Conservation (phyloP, 2,329 filamentous ascomycete species). For the Neofusicoccum ribis region DNA sequence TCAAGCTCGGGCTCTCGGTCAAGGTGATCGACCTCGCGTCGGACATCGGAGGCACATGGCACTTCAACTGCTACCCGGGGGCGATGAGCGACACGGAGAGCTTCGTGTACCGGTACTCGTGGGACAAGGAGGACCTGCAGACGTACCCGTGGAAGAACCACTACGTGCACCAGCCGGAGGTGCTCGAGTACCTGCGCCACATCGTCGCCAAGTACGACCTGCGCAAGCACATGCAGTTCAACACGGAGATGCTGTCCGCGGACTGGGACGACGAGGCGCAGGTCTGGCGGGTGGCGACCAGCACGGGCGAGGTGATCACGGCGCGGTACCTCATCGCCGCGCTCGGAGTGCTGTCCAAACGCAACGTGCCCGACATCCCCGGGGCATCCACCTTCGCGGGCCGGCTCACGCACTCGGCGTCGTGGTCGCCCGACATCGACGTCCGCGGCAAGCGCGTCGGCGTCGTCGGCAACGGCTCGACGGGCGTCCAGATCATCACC, state of each 20-base stretch:
- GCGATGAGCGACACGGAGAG: conserved; percentile 21
- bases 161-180: conserved; percentile 38
- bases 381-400: conserved; percentile 33
- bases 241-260: conserved; percentile 38
- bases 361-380: conserved; percentile 37
- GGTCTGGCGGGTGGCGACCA: conserved; percentile 34
- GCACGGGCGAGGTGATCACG: conserved; percentile 25
- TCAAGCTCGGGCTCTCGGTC: conserved; percentile 27
- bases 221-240: conserved; percentile 42
- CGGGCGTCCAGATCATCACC: conserved; percentile 32
- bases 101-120: conserved; percentile 35
- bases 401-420: conserved; percentile 33
- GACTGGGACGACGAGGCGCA: conserved; percentile 33
- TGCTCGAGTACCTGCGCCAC: conserved; percentile 36
- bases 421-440: conserved; percentile 1
- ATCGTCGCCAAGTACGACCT: conserved; percentile 37
- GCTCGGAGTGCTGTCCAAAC: conserved; percentile 35
- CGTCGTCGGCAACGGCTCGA: conserved; percentile 31
- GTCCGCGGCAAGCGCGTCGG: conserved; percentile 24
- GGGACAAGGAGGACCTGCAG: conserved; percentile 35
- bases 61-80: conserved; percentile 33
- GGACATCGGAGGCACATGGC: conserved; percentile 30
- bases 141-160: conserved; percentile 39
- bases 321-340: conserved; percentile 32
- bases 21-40: conserved; percentile 27